phyloP scores from a whole-genome alignment of 805 yeast species.

The Zygotorulaspora florentina region DNA sequence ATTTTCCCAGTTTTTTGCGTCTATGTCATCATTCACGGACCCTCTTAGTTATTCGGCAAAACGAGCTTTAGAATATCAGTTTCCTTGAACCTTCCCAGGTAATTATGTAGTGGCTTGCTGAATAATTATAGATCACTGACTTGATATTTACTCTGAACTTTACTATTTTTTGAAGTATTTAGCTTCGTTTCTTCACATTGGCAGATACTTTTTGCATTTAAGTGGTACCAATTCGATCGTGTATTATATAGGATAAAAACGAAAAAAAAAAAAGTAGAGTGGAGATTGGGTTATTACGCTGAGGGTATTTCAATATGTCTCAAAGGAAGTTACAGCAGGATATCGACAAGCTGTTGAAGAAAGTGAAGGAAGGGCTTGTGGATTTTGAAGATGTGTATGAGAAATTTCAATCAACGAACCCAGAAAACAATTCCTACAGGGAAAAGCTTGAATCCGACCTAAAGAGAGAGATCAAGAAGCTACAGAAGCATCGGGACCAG shows the following conservation, averaged over 20 bases:
- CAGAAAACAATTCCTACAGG: conserved; percentile 70
- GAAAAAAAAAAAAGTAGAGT: background rate
- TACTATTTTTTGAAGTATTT: too few relatives aligned
- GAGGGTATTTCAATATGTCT: conserved; percentile 35
- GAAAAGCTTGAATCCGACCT: conserved; percentile 90
- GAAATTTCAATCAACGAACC: conserved; percentile 71
- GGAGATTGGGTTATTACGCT: background rate
- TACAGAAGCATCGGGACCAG: conserved; percentile 91
- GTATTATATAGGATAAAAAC: background rate
- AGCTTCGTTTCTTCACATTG: too few relatives aligned
- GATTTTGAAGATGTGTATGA: conserved; percentile 83
- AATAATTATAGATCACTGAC: too few relatives aligned
- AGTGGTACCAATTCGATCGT: too few relatives aligned
- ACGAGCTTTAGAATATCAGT: too few relatives aligned
- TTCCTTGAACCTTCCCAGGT: background rate
- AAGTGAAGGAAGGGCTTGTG: conserved; percentile 86
- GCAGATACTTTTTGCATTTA: too few relatives aligned
- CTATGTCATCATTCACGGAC: too few relatives aligned
- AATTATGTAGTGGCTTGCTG: background rate
- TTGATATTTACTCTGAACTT: too few relatives aligned
- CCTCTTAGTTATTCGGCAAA: too few relatives aligned
- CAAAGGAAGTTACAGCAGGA: conserved; percentile 55
- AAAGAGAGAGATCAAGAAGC: conserved; percentile 90
- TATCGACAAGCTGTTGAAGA: conserved; percentile 88
- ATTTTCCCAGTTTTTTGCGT: too few relatives aligned